Evolutionary conservation across 176 grass and related monocot genomes (phyloP).

Genomic region (Echinochloa phyllopogon): DNA sequence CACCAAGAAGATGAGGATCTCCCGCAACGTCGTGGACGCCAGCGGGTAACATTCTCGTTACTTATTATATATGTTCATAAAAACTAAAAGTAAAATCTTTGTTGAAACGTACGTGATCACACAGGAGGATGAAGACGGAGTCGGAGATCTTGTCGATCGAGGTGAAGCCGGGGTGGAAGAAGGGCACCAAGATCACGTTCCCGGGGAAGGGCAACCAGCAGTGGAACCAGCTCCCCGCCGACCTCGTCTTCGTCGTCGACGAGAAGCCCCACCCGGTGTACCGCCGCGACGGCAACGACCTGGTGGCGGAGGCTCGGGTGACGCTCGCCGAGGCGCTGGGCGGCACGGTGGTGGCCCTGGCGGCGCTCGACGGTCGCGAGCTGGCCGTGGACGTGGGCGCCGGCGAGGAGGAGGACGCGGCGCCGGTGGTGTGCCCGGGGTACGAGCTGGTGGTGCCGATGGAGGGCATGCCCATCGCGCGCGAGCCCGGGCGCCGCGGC

Average conservation of each 20-base stretch:
- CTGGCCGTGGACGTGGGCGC: conserved; percentile 44
- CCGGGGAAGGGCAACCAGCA: conserved; percentile 63
- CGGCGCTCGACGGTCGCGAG: conserved; percentile 58
- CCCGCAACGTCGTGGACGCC: conserved; percentile 55
- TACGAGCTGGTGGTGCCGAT: conserved; percentile 63
- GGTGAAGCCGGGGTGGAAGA: conserved; percentile 91
- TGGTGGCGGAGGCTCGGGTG: conserved; percentile 44
- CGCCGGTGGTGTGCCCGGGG: conserved; percentile 52
- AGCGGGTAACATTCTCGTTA: conserved; percentile 59
- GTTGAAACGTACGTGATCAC: too few species aligned
- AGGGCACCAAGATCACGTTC: conserved; percentile 84
- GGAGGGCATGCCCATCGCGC: conserved; percentile 82
- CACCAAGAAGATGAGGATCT: conserved; percentile 88
- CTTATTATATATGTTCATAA: too few species aligned
- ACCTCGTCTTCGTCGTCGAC: conserved; percentile 74
- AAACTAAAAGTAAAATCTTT: too few species aligned
- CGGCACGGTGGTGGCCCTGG: conserved; percentile 50
- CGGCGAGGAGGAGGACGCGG: not conserved
- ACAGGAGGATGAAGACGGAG: conserved; percentile 63
- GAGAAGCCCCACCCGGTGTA: conserved; percentile 75
- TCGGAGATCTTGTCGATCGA: conserved; percentile 70
- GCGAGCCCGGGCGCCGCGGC: conserved; percentile 64
- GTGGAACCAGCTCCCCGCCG: conserved; percentile 42
- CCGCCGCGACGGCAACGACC: conserved; percentile 70
- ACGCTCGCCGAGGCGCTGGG: conserved; percentile 63